phyloP scores from a whole-genome alignment of 345 rosid genomes.

The Syzygium aromaticum region DNA sequence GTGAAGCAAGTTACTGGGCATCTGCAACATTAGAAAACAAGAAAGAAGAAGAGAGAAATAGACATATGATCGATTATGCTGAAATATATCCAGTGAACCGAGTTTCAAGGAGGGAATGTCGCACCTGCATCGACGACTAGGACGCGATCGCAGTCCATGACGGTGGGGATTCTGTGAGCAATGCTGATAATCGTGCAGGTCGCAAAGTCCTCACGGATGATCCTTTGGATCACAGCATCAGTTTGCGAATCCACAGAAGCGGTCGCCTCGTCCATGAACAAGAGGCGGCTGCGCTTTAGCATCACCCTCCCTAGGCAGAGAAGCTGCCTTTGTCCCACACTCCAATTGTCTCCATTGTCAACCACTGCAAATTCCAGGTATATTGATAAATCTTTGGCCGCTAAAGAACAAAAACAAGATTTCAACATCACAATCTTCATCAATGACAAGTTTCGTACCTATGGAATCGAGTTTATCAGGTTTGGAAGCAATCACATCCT shows the following conservation, averaged over 20 bases:
- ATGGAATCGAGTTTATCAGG: conserved; percentile 73
- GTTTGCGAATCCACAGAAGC: conserved; percentile 96
- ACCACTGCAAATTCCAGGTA: conserved; percentile 35
- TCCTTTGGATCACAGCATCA: conserved; percentile 75
- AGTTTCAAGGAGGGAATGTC: background rate
- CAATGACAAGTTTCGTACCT: conserved; percentile 21
- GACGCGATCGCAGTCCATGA: conserved; percentile 91
- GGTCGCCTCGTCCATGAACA: conserved; percentile 95
- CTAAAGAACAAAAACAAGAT: background rate
- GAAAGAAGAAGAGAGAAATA: background rate
- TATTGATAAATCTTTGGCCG: background rate
- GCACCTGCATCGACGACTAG: conserved; percentile 77
- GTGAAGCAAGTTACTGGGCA: background rate
- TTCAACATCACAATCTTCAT: background rate
- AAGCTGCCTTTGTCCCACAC: conserved; percentile 96
- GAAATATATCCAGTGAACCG: background rate
- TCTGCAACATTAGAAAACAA: background rate
- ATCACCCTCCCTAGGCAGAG: conserved; percentile 84
- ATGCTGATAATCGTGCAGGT: conserved; percentile 86
- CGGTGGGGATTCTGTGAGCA: conserved; percentile 95
- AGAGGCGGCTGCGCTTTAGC: conserved; percentile 70
- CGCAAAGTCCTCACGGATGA: conserved; percentile 81
- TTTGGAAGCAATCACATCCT: conserved; percentile 61
- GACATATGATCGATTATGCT: background rate
- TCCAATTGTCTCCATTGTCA: conserved; percentile 97